These are phyloP conservation scores for Stagonosporopsis chrysanthemi DNA, from an alignment of 2,329 filamentous ascomycete genomes.

Conservation along the genomic window DNA sequence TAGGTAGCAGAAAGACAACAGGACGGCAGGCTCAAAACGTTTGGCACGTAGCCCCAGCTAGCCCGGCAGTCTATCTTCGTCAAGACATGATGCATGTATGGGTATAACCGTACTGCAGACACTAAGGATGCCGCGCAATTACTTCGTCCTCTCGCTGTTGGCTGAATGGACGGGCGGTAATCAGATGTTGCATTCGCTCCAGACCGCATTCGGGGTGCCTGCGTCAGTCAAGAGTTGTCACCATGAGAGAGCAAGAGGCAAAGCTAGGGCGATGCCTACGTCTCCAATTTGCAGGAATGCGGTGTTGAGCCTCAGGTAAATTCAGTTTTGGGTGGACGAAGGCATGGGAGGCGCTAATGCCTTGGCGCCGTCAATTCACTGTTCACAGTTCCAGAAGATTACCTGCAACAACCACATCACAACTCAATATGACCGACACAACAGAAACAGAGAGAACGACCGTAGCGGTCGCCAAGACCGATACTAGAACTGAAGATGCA, in stretches of 20 bases:
- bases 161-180: not conserved
- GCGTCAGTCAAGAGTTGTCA: not conserved
- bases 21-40: not conserved
- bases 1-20: not conserved
- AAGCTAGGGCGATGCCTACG: not conserved
- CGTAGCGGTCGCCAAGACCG: slow-evolving; percentile 13
- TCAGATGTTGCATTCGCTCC: slow-evolving; percentile 7
- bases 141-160: not conserved
- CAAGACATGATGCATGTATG: slow-evolving; percentile 2
- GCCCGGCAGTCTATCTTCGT: not conserved
- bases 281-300: not conserved
- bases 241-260: not conserved
- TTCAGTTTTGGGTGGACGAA: not conserved
- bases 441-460: slow-evolving; percentile 19
- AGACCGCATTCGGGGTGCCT: not conserved
- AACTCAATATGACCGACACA: slow-evolving; percentile 33
- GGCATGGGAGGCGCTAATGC: slow-evolving; percentile 2
- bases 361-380: slow-evolving; percentile 17
- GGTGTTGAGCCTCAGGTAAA: not conserved
- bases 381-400: not conserved
- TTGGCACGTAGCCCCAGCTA: not conserved
- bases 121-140: slow-evolving; percentile 1
- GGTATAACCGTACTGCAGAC: not conserved
- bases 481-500: slow-evolving; percentile 13
- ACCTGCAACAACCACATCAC: not conserved